Evolutionary conservation across 495 filamentous ascomycete genomes (phyloP), one percentile per base, ranked within the genome.

Genomic region (Niebla homalea): DNA sequence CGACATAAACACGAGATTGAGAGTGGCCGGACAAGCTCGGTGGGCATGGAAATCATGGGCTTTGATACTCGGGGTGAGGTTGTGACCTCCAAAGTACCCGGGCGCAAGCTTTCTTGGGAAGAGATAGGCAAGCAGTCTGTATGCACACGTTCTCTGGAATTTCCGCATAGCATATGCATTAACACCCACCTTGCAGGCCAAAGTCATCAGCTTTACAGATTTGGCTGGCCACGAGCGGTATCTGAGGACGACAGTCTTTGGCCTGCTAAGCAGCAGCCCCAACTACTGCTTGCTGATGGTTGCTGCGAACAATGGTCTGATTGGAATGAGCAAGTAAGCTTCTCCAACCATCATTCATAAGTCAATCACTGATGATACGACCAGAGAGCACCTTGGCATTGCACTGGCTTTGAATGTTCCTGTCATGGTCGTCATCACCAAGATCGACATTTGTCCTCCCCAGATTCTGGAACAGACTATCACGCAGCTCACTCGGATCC

Each of bases 271-370:
- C 60, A 92, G 87, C 70, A 93, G 87, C 68, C 92, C 92, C 4
- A 94, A 97, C 60, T 98, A 96, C 70, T 96, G 93, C 65, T 67
- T 98, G 39, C 78, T 98, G 36, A 98, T 98, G 92, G 93, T 98
- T 5, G 92, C 93, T 5, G 92, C 92, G 26, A 98, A 98, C 61
- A 98, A 97, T 61, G 92, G 92, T 15, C 69, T 98, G 18, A 87
- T 97, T 53, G 92, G 92, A 6, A 98, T 98, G 92, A 89, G 85
- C 66, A 93, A 92, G 70, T 70, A 56, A 32, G 63, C 55, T 11
- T 38, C 2, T 37, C 19, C 32, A 20, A 26, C 12, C 1, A 19
- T 19, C 21, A 14, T n/a, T 1, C 16, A n/a, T 23, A 0, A 15
- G 40, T 15, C 22, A 32, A 21, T 21, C 15, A 38, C 48, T 60